Evolutionary conservation across 2,329 filamentous ascomycete genomes (phyloP).

Genomic region (Aureobasidium sp.): DNA sequence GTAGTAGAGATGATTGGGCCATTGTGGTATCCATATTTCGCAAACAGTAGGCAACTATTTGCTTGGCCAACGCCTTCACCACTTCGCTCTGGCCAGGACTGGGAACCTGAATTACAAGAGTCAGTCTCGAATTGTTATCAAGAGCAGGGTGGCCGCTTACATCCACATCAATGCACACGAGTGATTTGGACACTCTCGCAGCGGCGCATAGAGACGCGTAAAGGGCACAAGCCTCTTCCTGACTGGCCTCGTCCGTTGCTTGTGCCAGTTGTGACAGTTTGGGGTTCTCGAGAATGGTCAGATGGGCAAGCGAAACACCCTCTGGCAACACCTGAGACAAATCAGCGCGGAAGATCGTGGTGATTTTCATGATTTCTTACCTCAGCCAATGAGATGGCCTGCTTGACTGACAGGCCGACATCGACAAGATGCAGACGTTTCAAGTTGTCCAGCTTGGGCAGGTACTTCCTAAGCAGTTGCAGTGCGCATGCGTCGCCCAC

Average conservation of each 20-base stretch:
- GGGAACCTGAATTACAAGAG: slow-evolving; percentile 47
- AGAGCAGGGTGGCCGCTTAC: slow-evolving; percentile 31
- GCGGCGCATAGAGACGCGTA: slow-evolving; percentile 89
- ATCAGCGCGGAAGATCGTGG: not conserved
- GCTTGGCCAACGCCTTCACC: slow-evolving; percentile 84
- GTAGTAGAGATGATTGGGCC: slow-evolving; percentile 49
- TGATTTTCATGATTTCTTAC: not conserved
- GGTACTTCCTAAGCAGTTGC: slow-evolving; percentile 65
- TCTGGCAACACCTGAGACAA: slow-evolving; percentile 63
- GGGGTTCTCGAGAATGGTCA: slow-evolving; percentile 79
- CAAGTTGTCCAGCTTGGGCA: slow-evolving; percentile 69
- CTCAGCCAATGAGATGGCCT: slow-evolving; percentile 85
- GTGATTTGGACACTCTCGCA: slow-evolving; percentile 70
- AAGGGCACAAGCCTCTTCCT: slow-evolving; percentile 89
- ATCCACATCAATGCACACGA: slow-evolving; percentile 89
- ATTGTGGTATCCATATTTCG: slow-evolving; percentile 82
- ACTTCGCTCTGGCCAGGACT: slow-evolving; percentile 76
- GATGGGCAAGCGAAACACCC: slow-evolving; percentile 69
- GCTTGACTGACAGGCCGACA: slow-evolving; percentile 75
- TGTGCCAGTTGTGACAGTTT: slow-evolving; percentile 63
- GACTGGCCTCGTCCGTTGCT: slow-evolving; percentile 67
- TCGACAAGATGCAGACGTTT: slow-evolving; percentile 83
- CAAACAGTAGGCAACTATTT: slow-evolving; percentile 90
- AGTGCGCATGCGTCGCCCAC: slow-evolving; percentile 58
- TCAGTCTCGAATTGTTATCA: not conserved